phyloP scores from a whole-genome alignment of 352 stramenopile species.

The Aphanomyces invadans region DNA sequence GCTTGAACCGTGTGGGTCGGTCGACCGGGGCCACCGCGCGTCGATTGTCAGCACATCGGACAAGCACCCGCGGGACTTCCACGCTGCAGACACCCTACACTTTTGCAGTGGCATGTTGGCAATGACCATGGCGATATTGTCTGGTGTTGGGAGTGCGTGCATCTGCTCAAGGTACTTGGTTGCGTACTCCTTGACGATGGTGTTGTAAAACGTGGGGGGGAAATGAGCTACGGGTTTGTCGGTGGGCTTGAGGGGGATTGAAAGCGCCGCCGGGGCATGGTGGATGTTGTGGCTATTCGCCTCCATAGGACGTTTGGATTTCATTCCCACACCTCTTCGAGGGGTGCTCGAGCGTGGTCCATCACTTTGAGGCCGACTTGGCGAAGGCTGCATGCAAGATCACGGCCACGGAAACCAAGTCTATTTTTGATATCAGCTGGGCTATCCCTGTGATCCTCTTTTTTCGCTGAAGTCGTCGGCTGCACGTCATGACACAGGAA shows the following conservation, averaged over 20 bases:
- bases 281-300: too few relatives aligned
- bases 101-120: constrained; percentile 53
- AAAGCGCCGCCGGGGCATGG: neutral
- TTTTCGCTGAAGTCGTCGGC: too few relatives aligned
- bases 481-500: neutral
- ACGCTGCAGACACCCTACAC: constrained; percentile 47
- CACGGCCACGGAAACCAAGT: too few relatives aligned
- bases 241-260: constrained; percentile 43
- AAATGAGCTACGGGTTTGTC: constrained; percentile 36
- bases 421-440: too few relatives aligned
- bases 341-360: neutral
- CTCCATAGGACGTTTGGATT: too few relatives aligned
- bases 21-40: neutral
- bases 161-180: constrained; percentile 65
- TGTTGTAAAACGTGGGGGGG: constrained; percentile 36
- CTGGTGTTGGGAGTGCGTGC: constrained; percentile 35
- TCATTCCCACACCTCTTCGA: neutral
- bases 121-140: constrained; percentile 60
- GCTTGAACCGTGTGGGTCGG: neutral
- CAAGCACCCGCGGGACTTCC: constrained; percentile 37
- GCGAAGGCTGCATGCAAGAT: neutral
- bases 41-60: constrained; percentile 19
- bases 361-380: neutral
- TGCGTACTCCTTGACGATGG: constrained; percentile 56
- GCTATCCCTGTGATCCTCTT: too few relatives aligned